Percentiles rank a stretch among this genome's conserved stretches.
These are phyloP conservation scores for Suillus discolor DNA, from an alignment of 768 basidiomycete genomes.

Conservation along the genomic window DNA sequence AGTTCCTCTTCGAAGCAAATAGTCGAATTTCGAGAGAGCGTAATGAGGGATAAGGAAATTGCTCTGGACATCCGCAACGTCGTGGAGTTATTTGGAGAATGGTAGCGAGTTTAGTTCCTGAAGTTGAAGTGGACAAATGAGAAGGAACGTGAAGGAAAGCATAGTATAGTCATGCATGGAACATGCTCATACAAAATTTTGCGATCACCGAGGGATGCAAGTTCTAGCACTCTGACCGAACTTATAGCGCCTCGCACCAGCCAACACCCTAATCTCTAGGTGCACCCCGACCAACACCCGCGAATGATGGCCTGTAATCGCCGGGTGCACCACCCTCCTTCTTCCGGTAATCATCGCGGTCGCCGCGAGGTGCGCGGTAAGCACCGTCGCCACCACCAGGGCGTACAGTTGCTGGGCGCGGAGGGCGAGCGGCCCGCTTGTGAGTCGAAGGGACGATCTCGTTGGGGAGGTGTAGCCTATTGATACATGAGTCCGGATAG, in stretches of 20 bases:
- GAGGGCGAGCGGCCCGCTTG: slow-evolving; percentile 91
- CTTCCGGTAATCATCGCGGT: slow-evolving; percentile 87
- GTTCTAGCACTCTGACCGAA: slow-evolving; percentile 3
- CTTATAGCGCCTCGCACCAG: slow-evolving; percentile 1
- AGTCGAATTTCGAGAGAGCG: slow-evolving; percentile 41
- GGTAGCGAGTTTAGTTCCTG: slow-evolving; percentile 1
- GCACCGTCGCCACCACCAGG: slow-evolving; percentile 71
- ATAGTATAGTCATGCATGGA: slow-evolving; percentile 31
- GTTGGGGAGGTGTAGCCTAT: slow-evolving; percentile 87
- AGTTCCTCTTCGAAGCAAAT: slow-evolving; percentile 61
- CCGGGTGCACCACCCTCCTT: slow-evolving; percentile 88
- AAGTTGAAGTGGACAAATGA: slow-evolving; percentile 5
- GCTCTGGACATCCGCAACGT: slow-evolving; percentile 36
- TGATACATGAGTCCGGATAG: neutral
- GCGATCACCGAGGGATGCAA: slow-evolving; percentile 6
- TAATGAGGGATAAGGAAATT: slow-evolving; percentile 18
- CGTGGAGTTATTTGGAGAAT: slow-evolving; percentile 47
- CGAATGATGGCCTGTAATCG: slow-evolving; percentile 88
- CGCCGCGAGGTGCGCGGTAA: slow-evolving; percentile 87
- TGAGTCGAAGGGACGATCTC: slow-evolving; percentile 98
- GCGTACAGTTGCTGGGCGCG: slow-evolving; percentile 78
- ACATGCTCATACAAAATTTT: slow-evolving; percentile 32
- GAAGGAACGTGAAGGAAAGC: slow-evolving; percentile 12
- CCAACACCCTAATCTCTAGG: slow-evolving; percentile 58
- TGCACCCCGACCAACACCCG: slow-evolving; percentile 87